Percentiles rank a stretch among this genome's conserved stretches.
Evolutionary conservation across 2,329 filamentous ascomycete genomes (phyloP).

Genomic region (Pestalotiopsis sp.): DNA sequence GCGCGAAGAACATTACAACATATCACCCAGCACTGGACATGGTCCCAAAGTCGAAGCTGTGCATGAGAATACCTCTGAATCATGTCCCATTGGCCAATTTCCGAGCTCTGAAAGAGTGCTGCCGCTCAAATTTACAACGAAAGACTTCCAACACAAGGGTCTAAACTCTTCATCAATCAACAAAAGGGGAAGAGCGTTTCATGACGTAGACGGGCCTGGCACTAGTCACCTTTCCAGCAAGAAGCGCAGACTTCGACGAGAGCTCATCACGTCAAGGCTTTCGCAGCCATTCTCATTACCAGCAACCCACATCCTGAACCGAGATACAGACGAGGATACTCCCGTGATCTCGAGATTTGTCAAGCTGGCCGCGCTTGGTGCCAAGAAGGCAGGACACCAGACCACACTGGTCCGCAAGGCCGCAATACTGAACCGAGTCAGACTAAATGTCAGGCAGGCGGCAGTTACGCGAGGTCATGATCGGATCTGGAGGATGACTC

Average conservation of each 20-base stretch:
- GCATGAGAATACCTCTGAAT: neutral
- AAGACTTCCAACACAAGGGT: neutral
- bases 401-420: slow-evolving; percentile 61
- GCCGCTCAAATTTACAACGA: neutral
- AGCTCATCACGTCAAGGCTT: slow-evolving; percentile 70
- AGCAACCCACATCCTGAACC: slow-evolving; percentile 69
- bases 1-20: neutral
- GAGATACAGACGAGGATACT: slow-evolving; percentile 53
- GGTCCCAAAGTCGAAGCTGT: neutral
- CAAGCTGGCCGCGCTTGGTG: slow-evolving; percentile 45
- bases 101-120: neutral
- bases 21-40: neutral
- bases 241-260: slow-evolving; percentile 66
- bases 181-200: slow-evolving; percentile 47
- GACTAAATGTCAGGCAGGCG: slow-evolving; percentile 47
- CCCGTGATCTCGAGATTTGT: slow-evolving; percentile 43
- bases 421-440: slow-evolving; percentile 66
- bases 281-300: slow-evolving; percentile 71
- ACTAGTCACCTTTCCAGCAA: slow-evolving; percentile 58
- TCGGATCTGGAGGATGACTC: slow-evolving; percentile 34
- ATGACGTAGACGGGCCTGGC: slow-evolving; percentile 63
- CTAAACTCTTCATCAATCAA: too few relatives aligned
- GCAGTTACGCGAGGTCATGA: slow-evolving; percentile 34
- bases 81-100: neutral
- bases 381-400: slow-evolving; percentile 49